These are phyloP conservation scores for Phylloporus scabripes DNA, from an alignment of 768 basidiomycete genomes.

Conservation along the genomic window DNA sequence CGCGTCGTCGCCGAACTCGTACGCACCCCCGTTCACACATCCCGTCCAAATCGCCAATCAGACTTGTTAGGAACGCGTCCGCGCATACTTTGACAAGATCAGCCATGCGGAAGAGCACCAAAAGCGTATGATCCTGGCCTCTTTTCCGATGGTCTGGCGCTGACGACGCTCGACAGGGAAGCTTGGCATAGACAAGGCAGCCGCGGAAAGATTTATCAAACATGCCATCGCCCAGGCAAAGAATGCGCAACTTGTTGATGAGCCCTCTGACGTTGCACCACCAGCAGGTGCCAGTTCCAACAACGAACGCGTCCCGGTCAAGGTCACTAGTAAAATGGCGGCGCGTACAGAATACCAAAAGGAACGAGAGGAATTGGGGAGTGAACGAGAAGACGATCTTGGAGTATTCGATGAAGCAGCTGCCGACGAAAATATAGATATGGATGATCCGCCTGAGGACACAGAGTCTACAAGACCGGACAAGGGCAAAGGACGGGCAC, in stretches of 20 bases:
- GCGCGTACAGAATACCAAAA: slow-evolving; percentile 60
- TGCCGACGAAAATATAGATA: too few relatives aligned
- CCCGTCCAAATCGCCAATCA: neutral
- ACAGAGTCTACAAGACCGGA: slow-evolving; percentile 4
- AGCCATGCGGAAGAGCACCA: slow-evolving; percentile 62
- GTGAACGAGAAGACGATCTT: slow-evolving; percentile 40
- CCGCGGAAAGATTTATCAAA: slow-evolving; percentile 79
- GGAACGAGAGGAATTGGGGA: slow-evolving; percentile 40
- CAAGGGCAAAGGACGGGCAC: slow-evolving; percentile 37
- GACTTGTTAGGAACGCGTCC: slow-evolving; percentile 58
- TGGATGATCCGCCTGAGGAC: neutral
- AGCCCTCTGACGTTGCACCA: slow-evolving; percentile 13
- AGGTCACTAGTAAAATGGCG: slow-evolving; percentile 69
- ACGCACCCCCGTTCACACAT: neutral
- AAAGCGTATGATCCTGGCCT: slow-evolving; percentile 28
- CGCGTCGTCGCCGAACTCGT: slow-evolving; percentile 61
- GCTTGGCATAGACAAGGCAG: slow-evolving; percentile 64
- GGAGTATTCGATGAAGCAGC: slow-evolving; percentile 31
- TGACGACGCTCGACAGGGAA: slow-evolving; percentile 29
- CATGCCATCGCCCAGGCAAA: slow-evolving; percentile 69
- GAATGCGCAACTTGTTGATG: slow-evolving; percentile 30
- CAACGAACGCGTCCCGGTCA: slow-evolving; percentile 39
- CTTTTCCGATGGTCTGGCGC: neutral
- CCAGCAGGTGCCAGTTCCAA: slow-evolving; percentile 11
- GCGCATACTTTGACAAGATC: slow-evolving; percentile 80